A percentile compares a stretch with the other conserved stretches of the same genome.
These are phyloP conservation scores for Paracorniculantispora psalliotae DNA, from an alignment of 2,329 filamentous ascomycete genomes.

Conservation along the genomic window DNA sequence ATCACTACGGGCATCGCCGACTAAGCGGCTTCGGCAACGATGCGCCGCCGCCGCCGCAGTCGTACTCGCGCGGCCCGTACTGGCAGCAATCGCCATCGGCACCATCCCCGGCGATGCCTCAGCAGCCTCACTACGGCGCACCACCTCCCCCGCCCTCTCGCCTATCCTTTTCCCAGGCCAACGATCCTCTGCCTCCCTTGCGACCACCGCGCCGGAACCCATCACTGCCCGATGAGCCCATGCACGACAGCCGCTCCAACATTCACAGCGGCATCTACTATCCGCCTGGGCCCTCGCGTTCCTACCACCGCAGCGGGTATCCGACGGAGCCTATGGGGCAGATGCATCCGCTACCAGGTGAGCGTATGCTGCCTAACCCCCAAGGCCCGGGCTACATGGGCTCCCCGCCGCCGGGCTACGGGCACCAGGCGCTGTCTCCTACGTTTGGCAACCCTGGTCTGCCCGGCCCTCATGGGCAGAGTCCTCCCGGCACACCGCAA, in stretches of 20 bases:
- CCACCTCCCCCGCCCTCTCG: conserved; percentile 22
- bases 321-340: conserved; percentile 26
- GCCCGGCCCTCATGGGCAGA: conserved; percentile 28
- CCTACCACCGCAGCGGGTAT: conserved; percentile 29
- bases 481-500: conserved; percentile 30
- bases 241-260: conserved; percentile 26
- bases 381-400: conserved; percentile 30
- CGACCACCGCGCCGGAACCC: conserved; percentile 33
- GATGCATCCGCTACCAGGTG: conserved; percentile 26
- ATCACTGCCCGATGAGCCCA: conserved; percentile 29
- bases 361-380: conserved; percentile 31
- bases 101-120: conserved; percentile 22
- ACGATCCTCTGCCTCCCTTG: conserved; percentile 34
- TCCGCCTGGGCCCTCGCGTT: conserved; percentile 23
- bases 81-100: conserved; percentile 29
- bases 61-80: conserved; percentile 27
- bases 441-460: conserved; percentile 31
- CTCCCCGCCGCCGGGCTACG: conserved; percentile 30
- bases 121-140: conserved; percentile 21
- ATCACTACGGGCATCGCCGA: conserved; percentile 28
- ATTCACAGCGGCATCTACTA: conserved; percentile 29
- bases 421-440: conserved; percentile 31
- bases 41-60: conserved; percentile 13
- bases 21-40: conserved; percentile 29
- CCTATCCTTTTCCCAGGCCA: conserved; percentile 32